These are phyloP conservation scores for Daldinia sp. DNA, from an alignment of 2,329 filamentous ascomycete species.

Conservation along the genomic window DNA sequence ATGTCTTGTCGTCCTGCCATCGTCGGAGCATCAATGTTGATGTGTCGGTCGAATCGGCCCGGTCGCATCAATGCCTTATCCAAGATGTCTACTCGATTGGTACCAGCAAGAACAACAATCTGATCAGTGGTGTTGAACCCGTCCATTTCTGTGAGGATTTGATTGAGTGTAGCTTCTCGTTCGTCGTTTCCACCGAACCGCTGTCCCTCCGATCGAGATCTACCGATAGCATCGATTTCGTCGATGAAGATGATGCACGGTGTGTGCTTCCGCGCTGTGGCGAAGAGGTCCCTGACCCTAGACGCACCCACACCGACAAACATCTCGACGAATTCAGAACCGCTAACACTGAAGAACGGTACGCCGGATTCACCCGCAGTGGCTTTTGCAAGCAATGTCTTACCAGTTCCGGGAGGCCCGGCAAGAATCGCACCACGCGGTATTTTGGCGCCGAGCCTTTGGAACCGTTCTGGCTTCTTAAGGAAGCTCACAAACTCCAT, in stretches of 20 bases:
- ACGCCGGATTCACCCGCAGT: conserved; percentile 97
- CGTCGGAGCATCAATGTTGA: conserved; percentile 92
- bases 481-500: conserved; percentile 99
- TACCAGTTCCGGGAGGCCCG: conserved; percentile 98
- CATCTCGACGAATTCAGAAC: conserved; percentile 99
- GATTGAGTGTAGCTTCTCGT: conserved; percentile 95
- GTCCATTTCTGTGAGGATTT: conserved; percentile 99
- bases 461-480: conserved; percentile 91
- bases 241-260: conserved; percentile 99
- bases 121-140: conserved; percentile 98
- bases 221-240: conserved; percentile 97
- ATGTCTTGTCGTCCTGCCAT: conserved; percentile 98
- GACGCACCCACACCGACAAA: conserved; percentile 99
- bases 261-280: conserved; percentile 93
- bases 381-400: conserved; percentile 95
- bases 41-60: conserved; percentile 96
- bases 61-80: conserved; percentile 97
- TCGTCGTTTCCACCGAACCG: conserved; percentile 93
- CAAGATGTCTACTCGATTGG: conserved; percentile 92
- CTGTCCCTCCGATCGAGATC: conserved; percentile 84
- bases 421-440: conserved; percentile 96
- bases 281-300: conserved; percentile 92
- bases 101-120: conserved; percentile 95
- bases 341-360: conserved; percentile 97
- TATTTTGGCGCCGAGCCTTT: conserved; percentile 96